phyloP scores from a whole-genome alignment of 495 filamentous ascomycete species.

The Hypoxylon rickii region DNA sequence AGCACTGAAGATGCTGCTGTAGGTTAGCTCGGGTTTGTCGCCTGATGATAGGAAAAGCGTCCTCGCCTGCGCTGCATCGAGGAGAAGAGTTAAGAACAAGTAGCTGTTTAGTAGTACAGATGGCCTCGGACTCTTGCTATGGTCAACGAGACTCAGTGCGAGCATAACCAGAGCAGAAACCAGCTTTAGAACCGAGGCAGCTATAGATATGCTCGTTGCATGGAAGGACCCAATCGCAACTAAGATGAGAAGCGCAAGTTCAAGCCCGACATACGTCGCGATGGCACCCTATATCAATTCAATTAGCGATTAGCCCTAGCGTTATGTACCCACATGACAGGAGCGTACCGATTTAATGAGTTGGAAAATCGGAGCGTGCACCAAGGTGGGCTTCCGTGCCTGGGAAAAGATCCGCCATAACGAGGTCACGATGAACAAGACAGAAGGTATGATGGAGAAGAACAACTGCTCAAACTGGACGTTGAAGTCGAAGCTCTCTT shows the following conservation, averaged over 20 bases:
- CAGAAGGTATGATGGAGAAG: slow-evolving; percentile 54
- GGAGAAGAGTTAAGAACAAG: slow-evolving; percentile 61
- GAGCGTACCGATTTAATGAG: slow-evolving; percentile 55
- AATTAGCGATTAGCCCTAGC: slow-evolving; percentile 2
- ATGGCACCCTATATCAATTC: slow-evolving; percentile 45
- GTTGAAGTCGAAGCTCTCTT: slow-evolving; percentile 61
- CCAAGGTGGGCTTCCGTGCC: slow-evolving; percentile 50
- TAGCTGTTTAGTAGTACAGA: slow-evolving; percentile 65
- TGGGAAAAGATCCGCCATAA: slow-evolving; percentile 55
- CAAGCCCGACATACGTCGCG: slow-evolving; percentile 45
- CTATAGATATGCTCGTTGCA: slow-evolving; percentile 44
- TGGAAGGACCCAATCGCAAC: slow-evolving; percentile 47
- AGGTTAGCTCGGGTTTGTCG: slow-evolving; percentile 33
- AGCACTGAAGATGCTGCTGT: slow-evolving; percentile 53
- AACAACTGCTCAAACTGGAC: slow-evolving; percentile 63
- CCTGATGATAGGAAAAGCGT: slow-evolving; percentile 61
- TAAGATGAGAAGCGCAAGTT: slow-evolving; percentile 52
- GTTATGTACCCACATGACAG: too few species aligned
- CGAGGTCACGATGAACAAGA: slow-evolving; percentile 52
- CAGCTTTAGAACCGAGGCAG: slow-evolving; percentile 49
- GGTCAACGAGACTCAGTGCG: slow-evolving; percentile 61
- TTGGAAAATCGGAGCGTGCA: slow-evolving; percentile 45
- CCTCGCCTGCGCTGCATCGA: slow-evolving; percentile 59
- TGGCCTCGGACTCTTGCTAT: slow-evolving; percentile 56
- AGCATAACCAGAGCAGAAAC: slow-evolving; percentile 41